Evolutionary conservation across 2,329 filamentous ascomycete genomes (phyloP).

Genomic region (Aspergillus piperis): DNA sequence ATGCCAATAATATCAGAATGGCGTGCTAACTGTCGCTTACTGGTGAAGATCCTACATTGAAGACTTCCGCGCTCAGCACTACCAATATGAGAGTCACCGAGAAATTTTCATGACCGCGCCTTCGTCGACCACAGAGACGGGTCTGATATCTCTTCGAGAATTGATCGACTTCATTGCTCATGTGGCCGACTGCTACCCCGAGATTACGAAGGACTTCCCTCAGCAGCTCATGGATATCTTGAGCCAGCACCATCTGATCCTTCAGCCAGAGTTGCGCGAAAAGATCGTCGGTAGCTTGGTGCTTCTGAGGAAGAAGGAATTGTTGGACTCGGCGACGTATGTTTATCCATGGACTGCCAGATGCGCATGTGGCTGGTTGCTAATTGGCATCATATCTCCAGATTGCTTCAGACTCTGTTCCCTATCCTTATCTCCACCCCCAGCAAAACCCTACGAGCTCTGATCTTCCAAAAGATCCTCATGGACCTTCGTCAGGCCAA

Average conservation of each 20-base stretch:
- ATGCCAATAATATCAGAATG: slow-evolving; percentile 50
- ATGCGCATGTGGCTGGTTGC: not conserved
- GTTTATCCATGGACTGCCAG: slow-evolving; percentile 15
- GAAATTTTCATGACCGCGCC: slow-evolving; percentile 90
- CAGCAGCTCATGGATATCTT: slow-evolving; percentile 80
- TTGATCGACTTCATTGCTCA: slow-evolving; percentile 93
- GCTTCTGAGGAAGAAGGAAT: slow-evolving; percentile 83
- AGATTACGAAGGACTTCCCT: slow-evolving; percentile 74
- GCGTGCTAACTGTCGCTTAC: slow-evolving; percentile 8
- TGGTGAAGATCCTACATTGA: slow-evolving; percentile 74
- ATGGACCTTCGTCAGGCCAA: slow-evolving; percentile 89
- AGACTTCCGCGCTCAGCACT: slow-evolving; percentile 84
- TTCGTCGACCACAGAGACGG: slow-evolving; percentile 72
- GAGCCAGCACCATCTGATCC: slow-evolving; percentile 74
- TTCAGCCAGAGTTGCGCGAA: slow-evolving; percentile 84
- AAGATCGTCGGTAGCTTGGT: slow-evolving; percentile 92
- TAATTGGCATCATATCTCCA: slow-evolving; percentile 15
- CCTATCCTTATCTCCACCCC: slow-evolving; percentile 89
- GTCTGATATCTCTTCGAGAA: slow-evolving; percentile 82
- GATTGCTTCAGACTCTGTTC: slow-evolving; percentile 85
- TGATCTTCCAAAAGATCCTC: slow-evolving; percentile 88
- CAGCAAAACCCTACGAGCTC: slow-evolving; percentile 80
- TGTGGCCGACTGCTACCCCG: slow-evolving; percentile 88
- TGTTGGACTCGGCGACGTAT: slow-evolving; percentile 76
- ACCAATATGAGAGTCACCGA: slow-evolving; percentile 86